Percentiles rank a stretch among this genome's conserved stretches.
phyloP scores from a whole-genome alignment of 441 rosid species.

The Flueggea neowawraea region DNA sequence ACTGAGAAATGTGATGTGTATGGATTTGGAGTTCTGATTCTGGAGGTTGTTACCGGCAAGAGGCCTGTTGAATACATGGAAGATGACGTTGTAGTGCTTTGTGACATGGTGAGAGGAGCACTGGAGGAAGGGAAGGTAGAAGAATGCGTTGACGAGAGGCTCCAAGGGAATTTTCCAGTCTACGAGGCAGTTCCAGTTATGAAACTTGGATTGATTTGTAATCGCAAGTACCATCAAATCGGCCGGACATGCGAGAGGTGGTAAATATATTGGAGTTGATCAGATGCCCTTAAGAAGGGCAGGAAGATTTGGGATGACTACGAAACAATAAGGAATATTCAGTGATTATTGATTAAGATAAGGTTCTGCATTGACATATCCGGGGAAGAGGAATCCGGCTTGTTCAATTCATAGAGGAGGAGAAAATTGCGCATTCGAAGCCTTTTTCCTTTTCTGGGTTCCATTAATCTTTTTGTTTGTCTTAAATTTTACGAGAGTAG shows the following conservation, averaged over 20 bases:
- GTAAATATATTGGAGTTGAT: constrained; percentile 88
- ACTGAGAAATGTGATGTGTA: constrained; percentile 88
- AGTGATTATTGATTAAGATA: background rate
- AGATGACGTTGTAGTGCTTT: constrained; percentile 90
- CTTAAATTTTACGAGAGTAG: too few species aligned
- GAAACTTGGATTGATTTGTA: constrained; percentile 90
- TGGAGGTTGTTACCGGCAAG: constrained; percentile 82
- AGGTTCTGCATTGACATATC: constrained; percentile 14
- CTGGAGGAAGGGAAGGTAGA: constrained; percentile 86
- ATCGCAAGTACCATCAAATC: constrained; percentile 93
- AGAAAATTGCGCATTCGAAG: constrained; percentile 15
- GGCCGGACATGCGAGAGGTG: constrained; percentile 95
- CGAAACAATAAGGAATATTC: constrained; percentile 5
- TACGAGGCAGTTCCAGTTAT: constrained; percentile 91
- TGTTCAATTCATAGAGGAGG: constrained; percentile 26
- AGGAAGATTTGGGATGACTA: constrained; percentile 54
- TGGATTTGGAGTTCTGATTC: constrained; percentile 78
- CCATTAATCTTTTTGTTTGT: background rate
- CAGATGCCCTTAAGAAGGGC: constrained; percentile 89
- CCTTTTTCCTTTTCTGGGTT: constrained; percentile 36
- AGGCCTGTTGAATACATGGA: constrained; percentile 98
- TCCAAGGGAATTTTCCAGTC: constrained; percentile 61
- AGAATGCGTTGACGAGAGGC: constrained; percentile 69
- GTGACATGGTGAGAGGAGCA: constrained; percentile 90
- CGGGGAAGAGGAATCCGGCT: constrained; percentile 92